Evolutionary conservation across 2,329 filamentous ascomycete genomes (phyloP).

Genomic region (Phialophora tarda): DNA sequence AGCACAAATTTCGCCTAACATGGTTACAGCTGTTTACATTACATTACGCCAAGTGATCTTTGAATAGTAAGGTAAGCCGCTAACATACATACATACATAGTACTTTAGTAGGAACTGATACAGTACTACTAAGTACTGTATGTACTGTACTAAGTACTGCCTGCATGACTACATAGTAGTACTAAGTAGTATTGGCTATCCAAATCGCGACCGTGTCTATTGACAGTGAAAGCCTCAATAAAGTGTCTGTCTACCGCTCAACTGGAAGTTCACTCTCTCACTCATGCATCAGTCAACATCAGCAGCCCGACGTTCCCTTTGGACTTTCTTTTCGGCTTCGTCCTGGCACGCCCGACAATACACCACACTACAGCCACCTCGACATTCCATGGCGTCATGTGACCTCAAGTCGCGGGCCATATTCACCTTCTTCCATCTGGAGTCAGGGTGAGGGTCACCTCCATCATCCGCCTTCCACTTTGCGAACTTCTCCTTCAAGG

Average conservation of each 20-base stretch:
- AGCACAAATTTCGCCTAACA: not conserved
- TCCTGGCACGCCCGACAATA: conserved; percentile 28
- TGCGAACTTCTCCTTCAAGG: not conserved
- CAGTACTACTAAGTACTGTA: no score
- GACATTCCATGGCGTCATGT: not conserved
- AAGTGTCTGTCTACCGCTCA: no score
- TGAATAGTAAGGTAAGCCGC: no score
- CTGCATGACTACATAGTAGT: no score
- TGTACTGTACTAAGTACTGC: no score
- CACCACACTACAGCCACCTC: conserved; percentile 21
- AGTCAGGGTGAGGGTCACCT: not conserved
- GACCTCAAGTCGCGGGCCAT: not conserved
- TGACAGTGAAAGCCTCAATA: no score
- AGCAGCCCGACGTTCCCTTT: not conserved
- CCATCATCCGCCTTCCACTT: not conserved
- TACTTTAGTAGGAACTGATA: no score
- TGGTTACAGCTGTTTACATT: not conserved
- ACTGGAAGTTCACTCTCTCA: no score
- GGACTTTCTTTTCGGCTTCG: conserved; percentile 9
- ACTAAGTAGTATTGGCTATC: no score
- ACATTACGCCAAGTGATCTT: no score
- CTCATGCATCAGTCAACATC: not conserved
- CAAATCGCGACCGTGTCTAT: no score
- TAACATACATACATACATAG: no score
- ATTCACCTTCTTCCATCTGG: not conserved